Evolutionary conservation across 208 protist species (phyloP), one percentile per base, ranked within the genome.

Genomic region (Naegleria lovaniensis): DNA sequence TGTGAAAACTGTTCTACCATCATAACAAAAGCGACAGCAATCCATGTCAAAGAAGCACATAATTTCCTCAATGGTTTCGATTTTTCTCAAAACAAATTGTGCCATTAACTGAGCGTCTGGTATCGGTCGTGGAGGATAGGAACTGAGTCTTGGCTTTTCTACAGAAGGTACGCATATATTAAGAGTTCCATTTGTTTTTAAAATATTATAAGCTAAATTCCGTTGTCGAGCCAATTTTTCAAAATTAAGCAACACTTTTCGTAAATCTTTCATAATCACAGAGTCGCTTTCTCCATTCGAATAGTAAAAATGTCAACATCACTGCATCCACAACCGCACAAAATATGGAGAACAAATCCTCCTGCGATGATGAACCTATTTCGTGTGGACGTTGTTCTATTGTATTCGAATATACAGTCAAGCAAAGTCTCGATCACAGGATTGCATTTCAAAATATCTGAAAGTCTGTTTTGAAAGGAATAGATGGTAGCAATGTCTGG

Each of bases 51-150:
- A 58, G 9, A 88, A 58, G 15, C 13, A 13, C 39, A 88, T n/a
- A 33, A 88, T 5, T 58, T 88, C 41, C 55, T 88, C 84, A 51
- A 87, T 87, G 29, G 33, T 36, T 33, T 41, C 15, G 0, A 87
- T n/a, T 87, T 39, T 87, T 29, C 83, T 22, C 15, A 87, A 38
- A 87, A 87, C 40, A 38, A 87, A 52, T 51, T 87, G 83, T 19
- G 43, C 40, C 5, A 15, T 29, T 29, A 67, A 67, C 13, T 67
- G 11, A 67, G 11, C 22, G 22, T 67, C 55, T 67, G 55, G 55
- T 22, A 48, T 48, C 43, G 43, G 55, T 67, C 19, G 19, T 22
- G 11, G 55, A 67, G 55, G 11, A 2, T 67, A 29, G 55, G 15
- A 19, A 58, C 51, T 58, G 5, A 15, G 5, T 58, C 15, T 58